Conservation (phyloP, 2,329 filamentous ascomycete species). For the Fusarium palustre region DNA sequence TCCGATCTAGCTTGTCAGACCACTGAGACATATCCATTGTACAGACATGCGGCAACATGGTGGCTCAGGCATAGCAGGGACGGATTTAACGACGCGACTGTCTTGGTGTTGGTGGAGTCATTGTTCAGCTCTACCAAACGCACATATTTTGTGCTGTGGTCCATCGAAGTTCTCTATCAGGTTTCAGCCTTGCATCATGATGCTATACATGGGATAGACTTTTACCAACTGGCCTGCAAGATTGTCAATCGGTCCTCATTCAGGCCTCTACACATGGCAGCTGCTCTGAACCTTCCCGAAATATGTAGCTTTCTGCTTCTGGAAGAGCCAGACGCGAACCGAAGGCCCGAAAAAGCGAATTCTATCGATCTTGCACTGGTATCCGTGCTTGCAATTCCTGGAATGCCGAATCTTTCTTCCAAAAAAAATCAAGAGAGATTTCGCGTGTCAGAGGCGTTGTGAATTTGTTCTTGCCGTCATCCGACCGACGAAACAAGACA, state of each 20-base stretch:
- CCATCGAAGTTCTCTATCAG: background rate
- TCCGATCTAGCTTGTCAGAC: background rate
- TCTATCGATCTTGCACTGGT: background rate
- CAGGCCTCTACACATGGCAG: slow-evolving; percentile 18
- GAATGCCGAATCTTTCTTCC: background rate
- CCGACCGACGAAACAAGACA: background rate
- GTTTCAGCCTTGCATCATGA: too few relatives aligned
- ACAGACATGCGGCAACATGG: background rate
- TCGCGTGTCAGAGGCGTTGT: background rate
- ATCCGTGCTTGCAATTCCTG: background rate
- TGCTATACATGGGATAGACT: background rate
- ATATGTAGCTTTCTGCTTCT: slow-evolving; percentile 5
- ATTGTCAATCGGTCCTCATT: background rate
- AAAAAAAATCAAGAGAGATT: too few relatives aligned
- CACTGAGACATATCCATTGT: background rate
- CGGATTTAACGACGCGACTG: accelerated
- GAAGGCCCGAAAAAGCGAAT: background rate
- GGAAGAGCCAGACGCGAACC: background rate
- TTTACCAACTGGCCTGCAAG: background rate
- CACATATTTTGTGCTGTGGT: slow-evolving; percentile 1
- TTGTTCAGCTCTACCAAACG: slow-evolving; percentile 7
- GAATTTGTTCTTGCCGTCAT: background rate
- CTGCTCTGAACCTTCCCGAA: slow-evolving; percentile 17
- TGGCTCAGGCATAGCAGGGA: background rate
- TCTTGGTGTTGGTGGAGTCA: background rate